Conservation (phyloP, 2,329 filamentous ascomycete genomes). For the Xylariaceae sp. region DNA sequence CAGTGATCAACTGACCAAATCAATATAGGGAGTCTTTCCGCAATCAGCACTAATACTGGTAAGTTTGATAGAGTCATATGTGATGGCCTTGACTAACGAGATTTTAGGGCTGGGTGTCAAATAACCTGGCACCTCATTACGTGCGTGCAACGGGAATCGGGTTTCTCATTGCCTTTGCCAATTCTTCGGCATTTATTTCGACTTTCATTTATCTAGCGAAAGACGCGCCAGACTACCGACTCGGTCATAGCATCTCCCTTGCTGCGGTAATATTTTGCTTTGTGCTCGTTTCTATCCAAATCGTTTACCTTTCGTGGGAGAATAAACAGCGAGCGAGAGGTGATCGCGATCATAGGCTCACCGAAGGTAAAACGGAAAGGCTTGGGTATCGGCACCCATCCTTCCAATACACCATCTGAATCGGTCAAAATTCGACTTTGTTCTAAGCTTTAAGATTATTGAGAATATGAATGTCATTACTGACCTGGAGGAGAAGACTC, state of each 20-base stretch:
- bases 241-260: conserved; percentile 35
- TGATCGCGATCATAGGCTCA: conserved; percentile 8
- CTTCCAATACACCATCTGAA: conserved; percentile 17
- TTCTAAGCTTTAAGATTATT: too few relatives aligned
- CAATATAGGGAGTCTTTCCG: conserved; percentile 36
- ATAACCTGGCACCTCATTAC: conserved; percentile 19
- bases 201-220: conserved; percentile 46
- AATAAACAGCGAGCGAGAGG: conserved; percentile 12
- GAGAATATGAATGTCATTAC: too few relatives aligned
- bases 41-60: conserved; percentile 49
- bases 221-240: conserved; percentile 35
- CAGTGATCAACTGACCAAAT: too few relatives aligned
- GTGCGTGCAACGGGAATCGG: conserved; percentile 21
- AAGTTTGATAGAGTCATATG: conserved; percentile 20
- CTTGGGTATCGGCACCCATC: conserved; percentile 15
- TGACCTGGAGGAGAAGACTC: too few relatives aligned
- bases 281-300: conserved; percentile 10
- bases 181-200: conserved; percentile 43
- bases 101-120: conserved; percentile 17
- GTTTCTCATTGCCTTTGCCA: conserved; percentile 34
- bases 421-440: too few relatives aligned
- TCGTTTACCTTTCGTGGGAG: conserved; percentile 13
- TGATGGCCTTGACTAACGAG: background rate
- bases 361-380: conserved; percentile 4
- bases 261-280: conserved; percentile 13